These are phyloP conservation scores for Acarospora socialis DNA, from an alignment of 2,329 filamentous ascomycete genomes.

Conservation along the genomic window DNA sequence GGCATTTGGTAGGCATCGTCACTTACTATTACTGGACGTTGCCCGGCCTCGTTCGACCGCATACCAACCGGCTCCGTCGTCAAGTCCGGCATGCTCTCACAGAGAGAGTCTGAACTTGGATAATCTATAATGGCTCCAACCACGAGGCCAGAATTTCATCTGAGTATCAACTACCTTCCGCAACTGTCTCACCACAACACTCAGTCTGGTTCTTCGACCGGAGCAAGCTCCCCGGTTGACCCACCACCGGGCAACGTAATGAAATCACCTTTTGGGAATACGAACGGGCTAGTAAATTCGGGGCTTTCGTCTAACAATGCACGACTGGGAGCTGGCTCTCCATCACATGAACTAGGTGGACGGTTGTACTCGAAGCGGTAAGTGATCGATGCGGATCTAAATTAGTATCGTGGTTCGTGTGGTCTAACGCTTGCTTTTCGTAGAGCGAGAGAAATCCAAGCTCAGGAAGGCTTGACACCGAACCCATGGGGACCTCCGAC, in stretches of 20 bases:
- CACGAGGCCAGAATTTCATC: slow-evolving; percentile 65
- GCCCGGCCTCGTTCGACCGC: no score
- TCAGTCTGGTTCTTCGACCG: slow-evolving; percentile 65
- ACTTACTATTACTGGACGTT: no score
- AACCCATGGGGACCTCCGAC: slow-evolving; percentile 87
- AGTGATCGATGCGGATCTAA: slow-evolving; percentile 26
- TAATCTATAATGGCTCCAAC: slow-evolving; percentile 89
- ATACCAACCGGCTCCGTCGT: no score
- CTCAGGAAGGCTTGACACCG: slow-evolving; percentile 75
- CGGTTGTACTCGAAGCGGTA: slow-evolving; percentile 88
- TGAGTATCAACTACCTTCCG: slow-evolving; percentile 69
- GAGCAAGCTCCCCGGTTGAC: slow-evolving; percentile 69
- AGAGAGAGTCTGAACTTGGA: no score
- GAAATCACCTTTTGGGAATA: slow-evolving; percentile 59
- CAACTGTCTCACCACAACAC: slow-evolving; percentile 51
- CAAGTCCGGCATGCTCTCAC: no score
- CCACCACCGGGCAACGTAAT: slow-evolving; percentile 46
- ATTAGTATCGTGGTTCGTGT: neutral
- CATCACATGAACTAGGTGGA: slow-evolving; percentile 77
- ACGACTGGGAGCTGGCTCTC: slow-evolving; percentile 83
- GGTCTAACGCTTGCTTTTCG: slow-evolving; percentile 9
- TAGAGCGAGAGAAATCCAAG: slow-evolving; percentile 91
- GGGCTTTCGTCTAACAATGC: slow-evolving; percentile 38
- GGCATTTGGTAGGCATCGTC: no score
- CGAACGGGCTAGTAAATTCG: slow-evolving; percentile 43